Base-by-base conservation (phyloP, 2,329 filamentous ascomycete genomes). In the Coccinonectria pachysandricola region DNA sequence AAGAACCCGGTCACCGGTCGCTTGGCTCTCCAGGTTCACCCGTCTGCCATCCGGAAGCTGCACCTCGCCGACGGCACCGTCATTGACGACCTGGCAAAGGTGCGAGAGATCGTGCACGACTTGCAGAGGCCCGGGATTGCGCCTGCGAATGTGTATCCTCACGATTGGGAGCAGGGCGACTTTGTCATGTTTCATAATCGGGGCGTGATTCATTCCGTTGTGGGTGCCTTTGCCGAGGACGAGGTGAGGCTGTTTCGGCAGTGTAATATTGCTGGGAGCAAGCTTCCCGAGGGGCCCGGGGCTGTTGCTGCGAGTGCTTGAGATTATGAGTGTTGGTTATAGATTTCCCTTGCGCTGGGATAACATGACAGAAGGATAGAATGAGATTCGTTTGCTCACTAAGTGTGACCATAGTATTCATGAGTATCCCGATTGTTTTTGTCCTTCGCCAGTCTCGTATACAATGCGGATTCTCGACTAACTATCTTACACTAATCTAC, bases 141-240 rank as follows among this genome's bases (percentile, higher is more conserved):
- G 8, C 79, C 81, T 0, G 49, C 63, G 31, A 60, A 64, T 35
- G 79, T 87, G 8, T 85, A 84, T 48, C 60, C 78, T 7, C 76
- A 85, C 42, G 78, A 86, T 41, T 87, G 81, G 82, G 61, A 78
- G 40, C 73, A 81, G 47, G 80, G 80, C 5, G 81, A 86, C 46
- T 54, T 84, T 31, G 81, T 84, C 1, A 58, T 87, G 14, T 87
- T 87, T 54, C 78, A 87, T 51, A 87, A 87, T 46, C 71, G 79
- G 7, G 81, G 80, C 2, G 63, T 84, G 10, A 49, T 86, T 30
- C 81, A 88, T 51, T 77, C 71, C 3, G 81, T 87, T 2, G 79
- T 83, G 1, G 81, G 80, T 1, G 75, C 76, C 1, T 86, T 87
- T 52, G 65, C 66, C 6, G 68, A 76, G 24, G 69, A 79, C n/a